phyloP scores from a whole-genome alignment of 768 basidiomycete species.

The Pseudohyphozyma bogoriensis region DNA sequence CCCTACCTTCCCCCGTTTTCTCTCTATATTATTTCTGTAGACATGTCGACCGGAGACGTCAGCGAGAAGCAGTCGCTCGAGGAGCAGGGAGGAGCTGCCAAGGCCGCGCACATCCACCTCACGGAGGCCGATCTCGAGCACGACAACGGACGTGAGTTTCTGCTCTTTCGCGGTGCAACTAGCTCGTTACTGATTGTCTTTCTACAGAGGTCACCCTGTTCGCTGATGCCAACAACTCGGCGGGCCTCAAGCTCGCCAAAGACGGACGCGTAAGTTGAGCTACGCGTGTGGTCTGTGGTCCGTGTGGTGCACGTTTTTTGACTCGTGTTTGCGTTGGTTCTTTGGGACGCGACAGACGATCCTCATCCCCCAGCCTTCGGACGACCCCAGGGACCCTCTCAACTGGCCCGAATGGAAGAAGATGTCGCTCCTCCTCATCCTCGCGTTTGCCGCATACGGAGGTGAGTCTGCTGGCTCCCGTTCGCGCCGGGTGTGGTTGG shows the following conservation, averaged over 20 bases:
- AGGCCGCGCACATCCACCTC: slow-evolving; percentile 2
- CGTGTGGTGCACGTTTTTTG: background rate
- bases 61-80: too few relatives aligned
- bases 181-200: background rate
- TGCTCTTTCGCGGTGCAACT: background rate
- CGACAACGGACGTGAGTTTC: slow-evolving; percentile 5
- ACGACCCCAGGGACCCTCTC: slow-evolving; percentile 34
- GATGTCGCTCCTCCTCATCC: slow-evolving; percentile 18
- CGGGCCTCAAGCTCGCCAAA: slow-evolving; percentile 13
- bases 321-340: too few relatives aligned
- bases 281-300: background rate
- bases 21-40: too few relatives aligned
- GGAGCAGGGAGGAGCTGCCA: background rate
- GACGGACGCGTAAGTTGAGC: slow-evolving; percentile 15
- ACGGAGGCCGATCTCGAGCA: slow-evolving; percentile 14
- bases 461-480: too few relatives aligned
- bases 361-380: slow-evolving; percentile 41
- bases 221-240: background rate
- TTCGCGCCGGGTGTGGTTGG: too few relatives aligned
- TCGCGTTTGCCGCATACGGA: slow-evolving; percentile 8
- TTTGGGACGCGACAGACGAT: too few relatives aligned
- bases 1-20: too few relatives aligned
- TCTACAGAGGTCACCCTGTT: background rate
- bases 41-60: too few relatives aligned
- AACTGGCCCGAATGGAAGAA: slow-evolving; percentile 33